Conservation (phyloP, 441 rosid genomes). For the Croton setiger region DNA sequence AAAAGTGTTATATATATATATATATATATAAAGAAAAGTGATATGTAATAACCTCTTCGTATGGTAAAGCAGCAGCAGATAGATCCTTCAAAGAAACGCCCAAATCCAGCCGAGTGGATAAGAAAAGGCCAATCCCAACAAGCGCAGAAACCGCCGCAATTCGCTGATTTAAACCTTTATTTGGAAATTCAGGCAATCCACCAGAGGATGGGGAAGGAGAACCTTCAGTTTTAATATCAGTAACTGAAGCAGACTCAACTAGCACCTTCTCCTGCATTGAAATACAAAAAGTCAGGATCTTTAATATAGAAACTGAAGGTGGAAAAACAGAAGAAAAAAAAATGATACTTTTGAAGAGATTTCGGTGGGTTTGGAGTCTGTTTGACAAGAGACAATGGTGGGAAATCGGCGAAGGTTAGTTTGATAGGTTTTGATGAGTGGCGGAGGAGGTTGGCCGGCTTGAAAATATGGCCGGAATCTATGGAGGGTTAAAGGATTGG, state of each 20-base stretch:
- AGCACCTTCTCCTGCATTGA: conserved; percentile 40
- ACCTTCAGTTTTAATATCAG: conserved; percentile 20
- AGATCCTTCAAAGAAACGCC: conserved; percentile 80
- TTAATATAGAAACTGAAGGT: neutral
- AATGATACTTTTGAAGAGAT: conserved; percentile 20
- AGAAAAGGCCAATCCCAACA: conserved; percentile 58
- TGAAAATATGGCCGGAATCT: conserved; percentile 37
- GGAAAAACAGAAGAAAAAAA: neutral
- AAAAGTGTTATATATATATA: neutral
- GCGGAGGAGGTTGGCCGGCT: conserved; percentile 21
- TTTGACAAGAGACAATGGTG: conserved; percentile 38
- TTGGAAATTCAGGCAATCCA: conserved; percentile 58
- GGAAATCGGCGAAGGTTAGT: conserved; percentile 28
- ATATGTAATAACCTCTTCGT: conserved; percentile 53
- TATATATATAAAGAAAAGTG: neutral
- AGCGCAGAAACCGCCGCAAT: conserved; percentile 52
- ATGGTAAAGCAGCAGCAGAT: conserved; percentile 67
- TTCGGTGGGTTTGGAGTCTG: conserved; percentile 40
- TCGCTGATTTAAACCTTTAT: conserved; percentile 48
- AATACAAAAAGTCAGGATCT: neutral
- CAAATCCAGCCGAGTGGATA: conserved; percentile 59
- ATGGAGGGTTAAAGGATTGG: conserved; percentile 41
- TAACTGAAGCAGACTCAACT: conserved; percentile 28
- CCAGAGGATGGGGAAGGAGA: conserved; percentile 32
- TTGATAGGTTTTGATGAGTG: conserved; percentile 15